These are phyloP conservation scores for Phytophthora kernoviae DNA, from an alignment of 352 stramenopile genomes.

Conservation along the genomic window DNA sequence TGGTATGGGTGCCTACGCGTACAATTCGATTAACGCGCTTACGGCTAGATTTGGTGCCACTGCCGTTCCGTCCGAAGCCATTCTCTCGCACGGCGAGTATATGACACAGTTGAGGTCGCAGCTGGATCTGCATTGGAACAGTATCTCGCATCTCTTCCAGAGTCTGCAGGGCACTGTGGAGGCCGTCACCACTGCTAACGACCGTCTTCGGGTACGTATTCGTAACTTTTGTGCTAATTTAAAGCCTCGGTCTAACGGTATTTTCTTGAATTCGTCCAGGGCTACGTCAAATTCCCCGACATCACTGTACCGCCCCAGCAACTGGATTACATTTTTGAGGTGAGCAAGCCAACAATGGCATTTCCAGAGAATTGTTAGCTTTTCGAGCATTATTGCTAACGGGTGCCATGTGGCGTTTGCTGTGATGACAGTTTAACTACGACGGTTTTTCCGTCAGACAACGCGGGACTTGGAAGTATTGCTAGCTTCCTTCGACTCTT, in stretches of 20 bases:
- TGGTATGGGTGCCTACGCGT: slow-evolving; percentile 69
- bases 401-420: slow-evolving; percentile 9
- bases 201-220: slow-evolving; percentile 67
- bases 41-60: slow-evolving; percentile 67
- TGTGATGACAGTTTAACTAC: slow-evolving; percentile 76
- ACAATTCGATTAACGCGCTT: slow-evolving; percentile 86
- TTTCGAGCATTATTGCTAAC: slow-evolving; percentile 8
- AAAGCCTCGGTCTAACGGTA: slow-evolving; percentile 5
- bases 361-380: not conserved
- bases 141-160: slow-evolving; percentile 80
- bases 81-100: slow-evolving; percentile 85
- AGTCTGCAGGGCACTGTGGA: slow-evolving; percentile 80
- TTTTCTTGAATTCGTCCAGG: slow-evolving; percentile 32
- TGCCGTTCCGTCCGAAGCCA: slow-evolving; percentile 63
- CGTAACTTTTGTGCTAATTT: not conserved
- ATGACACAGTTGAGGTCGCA: slow-evolving; percentile 88
- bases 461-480: slow-evolving; percentile 75
- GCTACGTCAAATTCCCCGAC: slow-evolving; percentile 69
- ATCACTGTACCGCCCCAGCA: slow-evolving; percentile 77
- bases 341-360: slow-evolving; percentile 23
- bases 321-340: slow-evolving; percentile 91
- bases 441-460: slow-evolving; percentile 85
- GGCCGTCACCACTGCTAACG: slow-evolving; percentile 59
- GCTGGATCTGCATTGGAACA: slow-evolving; percentile 89
- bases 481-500: slow-evolving; percentile 50